Percentiles rank a stretch among this genome's conserved stretches.
phyloP scores from a whole-genome alignment of 2,329 filamentous ascomycete species.

The Coniochaeta pulveracea region DNA sequence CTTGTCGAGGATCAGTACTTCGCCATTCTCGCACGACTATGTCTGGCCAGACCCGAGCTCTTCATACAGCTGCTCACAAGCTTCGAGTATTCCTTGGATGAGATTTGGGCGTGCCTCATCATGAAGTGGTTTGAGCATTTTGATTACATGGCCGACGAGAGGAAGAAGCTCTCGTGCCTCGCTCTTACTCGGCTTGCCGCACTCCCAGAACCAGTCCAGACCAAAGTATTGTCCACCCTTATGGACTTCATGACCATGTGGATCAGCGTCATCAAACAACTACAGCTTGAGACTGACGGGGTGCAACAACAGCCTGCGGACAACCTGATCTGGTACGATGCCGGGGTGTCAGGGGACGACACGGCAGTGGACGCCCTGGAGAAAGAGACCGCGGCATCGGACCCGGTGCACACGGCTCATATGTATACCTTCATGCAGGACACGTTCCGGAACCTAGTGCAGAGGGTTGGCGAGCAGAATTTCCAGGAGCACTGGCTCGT shows the following conservation, averaged over 20 bases:
- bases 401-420: slow-evolving; percentile 58
- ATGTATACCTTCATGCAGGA: slow-evolving; percentile 53
- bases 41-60: slow-evolving; percentile 57
- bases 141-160: slow-evolving; percentile 54
- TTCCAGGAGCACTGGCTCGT: slow-evolving; percentile 59
- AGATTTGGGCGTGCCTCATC: slow-evolving; percentile 48
- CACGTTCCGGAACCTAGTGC: slow-evolving; percentile 47
- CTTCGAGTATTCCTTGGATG: slow-evolving; percentile 24
- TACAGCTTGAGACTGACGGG: slow-evolving; percentile 48
- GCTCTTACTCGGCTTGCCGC: slow-evolving; percentile 63
- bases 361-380: slow-evolving; percentile 43
- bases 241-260: slow-evolving; percentile 69
- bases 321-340: slow-evolving; percentile 34
- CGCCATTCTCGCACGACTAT: slow-evolving; percentile 67
- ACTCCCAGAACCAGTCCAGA: slow-evolving; percentile 43
- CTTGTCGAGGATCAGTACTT: slow-evolving; percentile 80
- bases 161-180: slow-evolving; percentile 62
- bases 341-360: slow-evolving; percentile 36
- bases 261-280: slow-evolving; percentile 57
- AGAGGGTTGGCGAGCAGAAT: slow-evolving; percentile 44
- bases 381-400: slow-evolving; percentile 40
- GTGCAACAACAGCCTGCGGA: no score
- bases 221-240: slow-evolving; percentile 47
- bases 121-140: slow-evolving; percentile 58
- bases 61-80: slow-evolving; percentile 49